These are phyloP conservation scores for Fusarium phyllophilum DNA, from an alignment of 2,329 filamentous ascomycete species.

Conservation along the genomic window DNA sequence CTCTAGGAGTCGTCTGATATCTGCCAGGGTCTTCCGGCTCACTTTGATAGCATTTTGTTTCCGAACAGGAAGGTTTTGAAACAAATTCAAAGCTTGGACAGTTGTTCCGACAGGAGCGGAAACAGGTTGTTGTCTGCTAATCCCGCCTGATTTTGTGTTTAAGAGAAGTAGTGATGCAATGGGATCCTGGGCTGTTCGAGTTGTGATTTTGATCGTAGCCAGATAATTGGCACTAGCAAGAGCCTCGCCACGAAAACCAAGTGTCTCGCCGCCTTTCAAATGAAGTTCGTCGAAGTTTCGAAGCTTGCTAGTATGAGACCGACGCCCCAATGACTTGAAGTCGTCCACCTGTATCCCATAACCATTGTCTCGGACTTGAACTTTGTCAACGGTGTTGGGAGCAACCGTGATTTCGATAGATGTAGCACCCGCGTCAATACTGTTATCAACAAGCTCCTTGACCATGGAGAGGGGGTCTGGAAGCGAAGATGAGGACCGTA, in stretches of 20 bases:
- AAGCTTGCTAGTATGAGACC: constrained; percentile 81
- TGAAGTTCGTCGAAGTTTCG: constrained; percentile 70
- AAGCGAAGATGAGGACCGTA: constrained; percentile 71
- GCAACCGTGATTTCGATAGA: constrained; percentile 73
- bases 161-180: constrained; percentile 65
- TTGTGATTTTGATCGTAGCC: constrained; percentile 70
- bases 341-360: constrained; percentile 73
- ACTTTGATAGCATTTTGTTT: constrained; percentile 67
- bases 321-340: constrained; percentile 68
- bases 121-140: constrained; percentile 45
- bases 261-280: constrained; percentile 63
- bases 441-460: constrained; percentile 83
- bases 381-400: constrained; percentile 72
- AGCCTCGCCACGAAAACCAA: constrained; percentile 83
- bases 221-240: constrained; percentile 72
- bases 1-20: constrained; percentile 69
- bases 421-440: constrained; percentile 76
- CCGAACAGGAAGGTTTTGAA: constrained; percentile 71
- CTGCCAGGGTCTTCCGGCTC: constrained; percentile 64
- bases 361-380: constrained; percentile 81
- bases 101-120: constrained; percentile 75
- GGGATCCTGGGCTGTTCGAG: constrained; percentile 68
- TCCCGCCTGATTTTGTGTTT: constrained; percentile 46
- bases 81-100: constrained; percentile 68
- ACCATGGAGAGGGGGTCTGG: constrained; percentile 69